A percentile compares a stretch with the other conserved stretches of the same genome.
Evolutionary conservation across 176 grass and related monocot species (phyloP).

Genomic region (Tuctoria greenei): DNA sequence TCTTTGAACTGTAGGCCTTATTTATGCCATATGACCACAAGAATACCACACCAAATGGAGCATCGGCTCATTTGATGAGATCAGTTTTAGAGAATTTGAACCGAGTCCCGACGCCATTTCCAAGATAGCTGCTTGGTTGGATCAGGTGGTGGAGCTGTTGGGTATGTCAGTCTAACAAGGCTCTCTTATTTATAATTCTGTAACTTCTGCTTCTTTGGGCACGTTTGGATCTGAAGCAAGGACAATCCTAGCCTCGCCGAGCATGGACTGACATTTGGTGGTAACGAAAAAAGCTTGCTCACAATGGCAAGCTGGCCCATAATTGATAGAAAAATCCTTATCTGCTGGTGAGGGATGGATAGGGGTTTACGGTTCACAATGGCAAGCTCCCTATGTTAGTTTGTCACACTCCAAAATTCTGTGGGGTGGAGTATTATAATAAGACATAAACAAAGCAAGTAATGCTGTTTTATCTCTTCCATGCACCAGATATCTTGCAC

Average conservation of each 20-base stretch:
- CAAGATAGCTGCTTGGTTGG: constrained; percentile 90
- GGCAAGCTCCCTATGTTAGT: no score
- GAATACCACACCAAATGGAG: constrained; percentile 77
- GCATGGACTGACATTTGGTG: not conserved
- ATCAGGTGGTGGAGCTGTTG: constrained; percentile 90
- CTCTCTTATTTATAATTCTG: not conserved
- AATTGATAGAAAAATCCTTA: not conserved
- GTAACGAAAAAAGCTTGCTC: not conserved
- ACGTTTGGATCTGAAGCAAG: not conserved
- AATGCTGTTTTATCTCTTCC: not conserved
- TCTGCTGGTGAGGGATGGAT: not conserved
- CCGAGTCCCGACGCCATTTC: constrained; percentile 69
- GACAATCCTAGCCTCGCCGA: not conserved
- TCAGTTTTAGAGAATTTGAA: constrained; percentile 84
- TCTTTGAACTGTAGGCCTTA: constrained; percentile 62
- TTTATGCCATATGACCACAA: constrained; percentile 99
- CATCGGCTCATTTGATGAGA: constrained; percentile 65
- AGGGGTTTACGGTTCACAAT: no score
- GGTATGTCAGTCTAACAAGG: constrained; percentile 51
- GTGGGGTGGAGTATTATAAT: no score
- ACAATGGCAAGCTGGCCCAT: not conserved
- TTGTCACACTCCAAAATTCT: no score
- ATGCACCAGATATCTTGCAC: constrained; percentile 80
- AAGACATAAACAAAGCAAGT: not conserved
- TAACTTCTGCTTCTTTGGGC: not conserved